Percentiles rank a stretch among this genome's conserved stretches.
Evolutionary conservation across 306 rosid species (phyloP).

Genomic region (Lagenaria siceraria): DNA sequence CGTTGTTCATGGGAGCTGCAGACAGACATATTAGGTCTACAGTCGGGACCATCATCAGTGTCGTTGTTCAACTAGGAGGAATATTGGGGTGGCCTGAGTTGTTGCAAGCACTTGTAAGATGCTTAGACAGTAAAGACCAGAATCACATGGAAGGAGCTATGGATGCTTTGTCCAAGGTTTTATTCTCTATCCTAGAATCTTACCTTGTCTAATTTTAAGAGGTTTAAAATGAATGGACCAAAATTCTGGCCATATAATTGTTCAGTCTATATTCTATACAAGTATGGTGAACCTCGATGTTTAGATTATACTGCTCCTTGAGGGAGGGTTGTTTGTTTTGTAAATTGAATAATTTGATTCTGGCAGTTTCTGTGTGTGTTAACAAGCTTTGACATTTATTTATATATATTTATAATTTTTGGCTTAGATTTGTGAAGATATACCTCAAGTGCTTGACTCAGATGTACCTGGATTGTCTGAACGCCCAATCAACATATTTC

Average conservation of each 20-base stretch:
- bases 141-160: slow-evolving; percentile 99
- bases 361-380: not conserved
- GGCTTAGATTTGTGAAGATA: slow-evolving; percentile 86
- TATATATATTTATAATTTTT: not conserved
- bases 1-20: slow-evolving; percentile 76
- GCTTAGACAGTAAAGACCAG: slow-evolving; percentile 76
- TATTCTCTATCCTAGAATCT: slow-evolving; percentile 1
- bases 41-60: slow-evolving; percentile 75
- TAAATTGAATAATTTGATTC: not conserved
- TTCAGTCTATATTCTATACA: not conserved
- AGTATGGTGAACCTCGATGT: not conserved
- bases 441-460: slow-evolving; percentile 88
- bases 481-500: slow-evolving; percentile 78
- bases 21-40: slow-evolving; percentile 91
- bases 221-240: not conserved
- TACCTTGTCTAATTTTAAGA: not conserved
- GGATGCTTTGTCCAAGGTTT: slow-evolving; percentile 97
- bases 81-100: slow-evolving; percentile 86
- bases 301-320: not conserved
- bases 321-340: not conserved
- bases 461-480: slow-evolving; percentile 93
- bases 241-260: not conserved
- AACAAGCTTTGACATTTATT: not conserved
- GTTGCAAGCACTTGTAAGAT: slow-evolving; percentile 83
- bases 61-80: slow-evolving; percentile 74